phyloP scores from a whole-genome alignment of 116 monocot genomes.

The Cymodocea nodosa region DNA sequence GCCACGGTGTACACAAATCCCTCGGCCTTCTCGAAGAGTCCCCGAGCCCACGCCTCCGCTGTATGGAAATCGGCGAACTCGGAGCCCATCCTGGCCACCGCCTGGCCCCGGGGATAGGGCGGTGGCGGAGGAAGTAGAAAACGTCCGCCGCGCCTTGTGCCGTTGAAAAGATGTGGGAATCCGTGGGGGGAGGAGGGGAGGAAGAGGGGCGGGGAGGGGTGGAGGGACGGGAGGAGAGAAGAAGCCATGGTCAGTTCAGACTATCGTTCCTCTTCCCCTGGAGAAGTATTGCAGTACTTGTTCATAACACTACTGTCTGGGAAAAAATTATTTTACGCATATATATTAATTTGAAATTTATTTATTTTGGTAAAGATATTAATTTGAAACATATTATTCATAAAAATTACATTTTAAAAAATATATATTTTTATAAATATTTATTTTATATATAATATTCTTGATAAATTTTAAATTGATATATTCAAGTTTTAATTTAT shows the following conservation, averaged over 20 bases:
- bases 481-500: too few relatives aligned
- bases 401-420: too few relatives aligned
- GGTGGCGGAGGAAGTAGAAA: neutral
- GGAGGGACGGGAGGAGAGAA: neutral
- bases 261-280: too few relatives aligned
- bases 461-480: too few relatives aligned
- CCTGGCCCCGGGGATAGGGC: neutral
- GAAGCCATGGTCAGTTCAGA: neutral
- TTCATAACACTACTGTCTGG: neutral
- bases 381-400: too few relatives aligned
- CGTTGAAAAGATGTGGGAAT: too few relatives aligned
- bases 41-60: conserved; percentile 11
- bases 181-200: neutral
- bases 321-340: too few relatives aligned
- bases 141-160: neutral
- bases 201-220: neutral
- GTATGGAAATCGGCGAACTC: conserved; percentile 11
- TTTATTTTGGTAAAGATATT: too few relatives aligned
- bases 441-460: too few relatives aligned
- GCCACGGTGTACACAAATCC: conserved; percentile 61
- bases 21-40: conserved; percentile 41
- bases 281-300: neutral
- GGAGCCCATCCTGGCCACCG: conserved; percentile 11
- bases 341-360: too few relatives aligned
- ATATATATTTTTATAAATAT: too few relatives aligned